Conservation (phyloP, 2,329 filamentous ascomycete genomes). For the Biscogniauxia sp. region DNA sequence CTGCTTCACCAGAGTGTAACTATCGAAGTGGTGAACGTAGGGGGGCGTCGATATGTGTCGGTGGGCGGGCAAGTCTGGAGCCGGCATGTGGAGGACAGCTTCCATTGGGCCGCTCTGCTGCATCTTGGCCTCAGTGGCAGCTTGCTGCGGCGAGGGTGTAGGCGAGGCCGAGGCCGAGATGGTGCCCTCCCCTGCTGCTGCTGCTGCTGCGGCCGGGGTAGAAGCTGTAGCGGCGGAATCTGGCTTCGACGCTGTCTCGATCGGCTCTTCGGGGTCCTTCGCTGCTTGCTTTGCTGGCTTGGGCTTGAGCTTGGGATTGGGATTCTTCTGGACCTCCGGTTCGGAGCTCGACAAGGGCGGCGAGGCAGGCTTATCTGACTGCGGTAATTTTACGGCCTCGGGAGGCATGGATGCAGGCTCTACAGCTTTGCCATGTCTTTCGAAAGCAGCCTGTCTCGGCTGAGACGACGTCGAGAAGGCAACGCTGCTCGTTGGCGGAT, state of each 20-base stretch:
- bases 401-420: constrained; percentile 45
- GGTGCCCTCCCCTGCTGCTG: background rate
- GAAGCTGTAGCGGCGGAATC: constrained; percentile 5
- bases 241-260: constrained; percentile 10
- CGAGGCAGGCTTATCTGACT: constrained; percentile 16
- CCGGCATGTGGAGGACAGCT: constrained; percentile 43
- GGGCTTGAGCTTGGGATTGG: constrained; percentile 2
- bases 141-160: constrained; percentile 30
- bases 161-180: constrained; percentile 9
- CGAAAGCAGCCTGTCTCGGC: constrained; percentile 44
- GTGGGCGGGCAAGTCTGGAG: constrained; percentile 27
- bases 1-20: constrained; percentile 81
- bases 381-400: constrained; percentile 28
- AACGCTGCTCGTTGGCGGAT: constrained; percentile 26
- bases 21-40: constrained; percentile 96
- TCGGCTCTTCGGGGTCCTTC: constrained; percentile 13
- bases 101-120: constrained; percentile 47
- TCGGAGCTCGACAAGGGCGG: constrained; percentile 12
- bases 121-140: constrained; percentile 38
- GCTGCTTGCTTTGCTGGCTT: constrained; percentile 11
- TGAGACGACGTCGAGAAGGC: constrained; percentile 38
- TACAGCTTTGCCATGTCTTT: constrained; percentile 60
- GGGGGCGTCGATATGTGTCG: constrained; percentile 71
- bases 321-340: constrained; percentile 9
- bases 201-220: constrained; percentile 1